Evolutionary conservation across 1,284 basidiomycete genomes (phyloP).

Genomic region (Ustilago esculenta): DNA sequence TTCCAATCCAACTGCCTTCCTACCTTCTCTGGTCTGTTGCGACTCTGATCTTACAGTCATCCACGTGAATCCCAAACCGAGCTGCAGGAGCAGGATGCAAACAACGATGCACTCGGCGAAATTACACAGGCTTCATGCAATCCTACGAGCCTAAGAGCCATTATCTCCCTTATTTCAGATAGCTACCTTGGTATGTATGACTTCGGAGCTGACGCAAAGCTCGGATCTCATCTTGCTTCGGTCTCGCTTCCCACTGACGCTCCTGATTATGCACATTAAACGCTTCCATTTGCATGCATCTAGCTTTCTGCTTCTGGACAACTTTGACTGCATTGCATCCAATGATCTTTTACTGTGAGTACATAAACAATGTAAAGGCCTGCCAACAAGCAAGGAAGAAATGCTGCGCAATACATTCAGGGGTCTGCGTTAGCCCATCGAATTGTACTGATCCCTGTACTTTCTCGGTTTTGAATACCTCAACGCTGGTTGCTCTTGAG

Average conservation of each 20-base stretch:
- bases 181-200: constrained; percentile 47
- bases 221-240: background rate
- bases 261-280: too few species aligned
- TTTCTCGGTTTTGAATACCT: background rate
- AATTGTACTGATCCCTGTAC: constrained; percentile 2
- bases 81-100: too few species aligned
- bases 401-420: too few species aligned
- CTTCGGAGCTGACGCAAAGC: too few species aligned
- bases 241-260: background rate
- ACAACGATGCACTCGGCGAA: constrained; percentile 1
- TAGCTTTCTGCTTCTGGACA: constrained; percentile 90
- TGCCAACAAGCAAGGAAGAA: too few species aligned
- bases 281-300: too few species aligned
- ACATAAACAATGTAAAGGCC: background rate
- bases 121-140: background rate
- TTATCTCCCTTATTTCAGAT: constrained; percentile 41
- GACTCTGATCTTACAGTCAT: constrained; percentile 3
- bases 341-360: constrained; percentile 83
- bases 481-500: too few species aligned
- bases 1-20: background rate
- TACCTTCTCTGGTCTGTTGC: background rate
- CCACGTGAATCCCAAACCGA: too few species aligned
- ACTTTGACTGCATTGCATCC: constrained; percentile 83
- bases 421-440: too few species aligned
- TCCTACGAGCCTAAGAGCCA: constrained; percentile 33